phyloP scores from a whole-genome alignment of 2,329 filamentous ascomycete species.

The Alternaria viburni region DNA sequence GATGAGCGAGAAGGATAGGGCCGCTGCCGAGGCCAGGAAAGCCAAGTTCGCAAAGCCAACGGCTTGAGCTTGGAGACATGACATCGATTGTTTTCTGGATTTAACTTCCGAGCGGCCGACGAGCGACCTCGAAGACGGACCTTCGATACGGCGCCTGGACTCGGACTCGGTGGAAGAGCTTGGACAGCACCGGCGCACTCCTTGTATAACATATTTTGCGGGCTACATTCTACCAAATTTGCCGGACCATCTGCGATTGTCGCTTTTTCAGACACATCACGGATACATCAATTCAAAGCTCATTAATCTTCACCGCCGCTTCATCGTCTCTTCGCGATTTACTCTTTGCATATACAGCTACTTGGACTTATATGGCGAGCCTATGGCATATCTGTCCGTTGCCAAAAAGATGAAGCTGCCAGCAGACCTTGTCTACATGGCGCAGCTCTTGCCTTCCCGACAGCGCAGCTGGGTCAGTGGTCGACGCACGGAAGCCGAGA shows the following conservation, averaged over 20 bases:
- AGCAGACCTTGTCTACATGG: not conserved
- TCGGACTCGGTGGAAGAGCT: constrained; percentile 15
- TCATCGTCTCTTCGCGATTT: constrained; percentile 1
- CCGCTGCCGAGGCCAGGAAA: constrained; percentile 54
- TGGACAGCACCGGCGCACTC: constrained; percentile 21
- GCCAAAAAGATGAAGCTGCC: not conserved
- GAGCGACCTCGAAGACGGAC: constrained; percentile 7
- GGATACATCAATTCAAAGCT: constrained; percentile 35
- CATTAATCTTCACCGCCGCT: constrained; percentile 14
- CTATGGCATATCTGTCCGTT: not conserved
- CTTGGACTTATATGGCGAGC: not conserved
- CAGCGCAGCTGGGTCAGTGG: not conserved
- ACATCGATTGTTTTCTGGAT: constrained; percentile 5
- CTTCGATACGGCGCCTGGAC: constrained; percentile 5
- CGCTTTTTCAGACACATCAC: constrained; percentile 26
- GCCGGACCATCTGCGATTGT: constrained; percentile 23
- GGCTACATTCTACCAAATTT: constrained; percentile 29
- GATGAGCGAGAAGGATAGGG: constrained; percentile 54
- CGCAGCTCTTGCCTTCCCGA: not conserved
- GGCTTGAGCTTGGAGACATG: constrained; percentile 20
- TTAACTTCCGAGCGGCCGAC: constrained; percentile 6
- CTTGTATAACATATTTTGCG: constrained; percentile 35
- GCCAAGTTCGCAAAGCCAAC: constrained; percentile 49
- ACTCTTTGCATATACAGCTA: not conserved
- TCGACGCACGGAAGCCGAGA: not conserved